Conservation (phyloP, 306 rosid genomes). For the Cucurbita pepo region DNA sequence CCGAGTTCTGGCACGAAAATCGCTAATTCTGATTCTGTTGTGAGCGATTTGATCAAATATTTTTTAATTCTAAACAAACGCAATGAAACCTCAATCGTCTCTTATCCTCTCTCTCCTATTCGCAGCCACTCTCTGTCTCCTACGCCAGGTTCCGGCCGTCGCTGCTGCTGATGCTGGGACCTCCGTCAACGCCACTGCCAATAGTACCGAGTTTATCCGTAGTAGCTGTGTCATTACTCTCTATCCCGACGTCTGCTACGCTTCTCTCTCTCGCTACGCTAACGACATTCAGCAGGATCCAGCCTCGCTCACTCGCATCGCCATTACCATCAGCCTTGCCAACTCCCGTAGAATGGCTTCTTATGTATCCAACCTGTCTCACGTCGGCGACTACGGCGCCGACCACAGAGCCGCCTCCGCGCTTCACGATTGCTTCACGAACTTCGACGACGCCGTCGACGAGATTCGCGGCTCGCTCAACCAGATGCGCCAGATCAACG, state of each 20-base stretch:
- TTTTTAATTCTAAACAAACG: background rate
- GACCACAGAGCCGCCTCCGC: slow-evolving; percentile 41
- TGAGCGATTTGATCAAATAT: background rate
- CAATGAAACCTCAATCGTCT: background rate
- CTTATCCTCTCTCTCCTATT: slow-evolving; percentile 6
- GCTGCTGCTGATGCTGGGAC: background rate
- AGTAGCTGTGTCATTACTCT: slow-evolving; percentile 57
- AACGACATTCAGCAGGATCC: slow-evolving; percentile 52
- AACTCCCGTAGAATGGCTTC: slow-evolving; percentile 33
- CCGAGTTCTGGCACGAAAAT: background rate
- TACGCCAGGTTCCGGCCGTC: slow-evolving; percentile 8
- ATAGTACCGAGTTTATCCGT: slow-evolving; percentile 51
- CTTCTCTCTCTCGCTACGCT: slow-evolving; percentile 74
- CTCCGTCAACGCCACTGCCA: background rate
- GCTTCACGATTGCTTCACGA: slow-evolving; percentile 67
- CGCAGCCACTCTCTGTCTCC: slow-evolving; percentile 2
- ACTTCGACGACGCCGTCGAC: slow-evolving; percentile 73
- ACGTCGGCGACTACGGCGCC: slow-evolving; percentile 35
- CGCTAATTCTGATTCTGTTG: background rate
- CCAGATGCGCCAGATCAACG: slow-evolving; percentile 61
- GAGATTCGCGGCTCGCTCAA: slow-evolving; percentile 74
- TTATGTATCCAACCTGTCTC: slow-evolving; percentile 48
- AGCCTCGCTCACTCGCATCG: slow-evolving; percentile 65
- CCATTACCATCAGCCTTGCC: slow-evolving; percentile 53
- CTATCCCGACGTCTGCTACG: slow-evolving; percentile 77